Evolutionary conservation across 768 basidiomycete species (phyloP).

Genomic region (Trametes cinnabarina): DNA sequence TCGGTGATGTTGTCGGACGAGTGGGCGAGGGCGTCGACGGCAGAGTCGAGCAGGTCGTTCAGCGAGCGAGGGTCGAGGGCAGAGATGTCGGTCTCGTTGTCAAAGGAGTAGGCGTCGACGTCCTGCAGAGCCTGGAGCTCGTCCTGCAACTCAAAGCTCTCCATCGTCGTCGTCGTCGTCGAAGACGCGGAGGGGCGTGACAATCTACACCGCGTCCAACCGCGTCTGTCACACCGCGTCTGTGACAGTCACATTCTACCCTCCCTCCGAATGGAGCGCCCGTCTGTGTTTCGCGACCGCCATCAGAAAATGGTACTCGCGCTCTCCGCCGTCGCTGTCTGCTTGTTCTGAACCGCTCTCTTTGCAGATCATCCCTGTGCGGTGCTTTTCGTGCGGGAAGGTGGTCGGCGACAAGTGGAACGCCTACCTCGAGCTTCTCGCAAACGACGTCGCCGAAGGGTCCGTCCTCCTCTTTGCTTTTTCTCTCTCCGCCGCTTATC

Average conservation of each 20-base stretch:
- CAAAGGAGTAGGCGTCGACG: constrained; percentile 59
- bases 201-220: constrained; percentile 13
- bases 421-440: constrained; percentile 77
- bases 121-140: constrained; percentile 68
- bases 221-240: constrained; percentile 19
- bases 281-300: background rate
- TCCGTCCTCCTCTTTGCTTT: constrained; percentile 38
- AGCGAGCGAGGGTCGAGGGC: constrained; percentile 46
- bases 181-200: background rate
- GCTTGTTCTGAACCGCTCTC: background rate
- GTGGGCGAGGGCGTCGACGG: constrained; percentile 77
- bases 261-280: background rate
- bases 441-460: constrained; percentile 86
- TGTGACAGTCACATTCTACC: constrained; percentile 3
- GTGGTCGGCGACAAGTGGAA: constrained; percentile 97
- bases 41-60: constrained; percentile 59
- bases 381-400: constrained; percentile 96
- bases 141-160: constrained; percentile 73
- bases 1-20: constrained; percentile 72
- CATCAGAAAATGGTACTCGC: constrained; percentile 3
- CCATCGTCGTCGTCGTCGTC: constrained; percentile 20
- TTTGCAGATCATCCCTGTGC: constrained; percentile 87
- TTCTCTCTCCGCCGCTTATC: background rate
- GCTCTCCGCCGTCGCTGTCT: background rate
- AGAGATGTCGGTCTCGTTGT: constrained; percentile 62